phyloP scores from a whole-genome alignment of 2,329 filamentous ascomycete genomes.

The Neonectria neomacrospora region DNA sequence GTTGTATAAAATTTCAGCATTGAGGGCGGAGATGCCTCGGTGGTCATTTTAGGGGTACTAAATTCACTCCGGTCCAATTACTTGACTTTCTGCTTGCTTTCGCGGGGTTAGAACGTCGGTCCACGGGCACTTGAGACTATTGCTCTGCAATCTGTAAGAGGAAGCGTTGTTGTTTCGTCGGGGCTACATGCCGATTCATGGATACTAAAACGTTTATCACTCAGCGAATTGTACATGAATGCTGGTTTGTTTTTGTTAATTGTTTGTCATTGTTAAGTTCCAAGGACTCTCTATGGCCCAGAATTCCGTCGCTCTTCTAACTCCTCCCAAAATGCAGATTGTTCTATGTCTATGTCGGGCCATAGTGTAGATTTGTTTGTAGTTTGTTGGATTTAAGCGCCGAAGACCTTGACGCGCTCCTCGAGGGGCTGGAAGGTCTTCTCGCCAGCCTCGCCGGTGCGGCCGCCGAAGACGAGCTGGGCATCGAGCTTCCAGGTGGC shows the following conservation, averaged over 20 bases:
- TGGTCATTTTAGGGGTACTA: not conserved
- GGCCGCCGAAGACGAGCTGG: conserved; percentile 85
- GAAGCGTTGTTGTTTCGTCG: not conserved
- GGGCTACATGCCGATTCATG: not conserved
- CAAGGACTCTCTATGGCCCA: conserved; percentile 9
- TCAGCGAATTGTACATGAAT: not conserved
- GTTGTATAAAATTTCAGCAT: conserved; percentile 18
- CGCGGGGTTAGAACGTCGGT: not conserved
- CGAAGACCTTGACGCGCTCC: conserved; percentile 74
- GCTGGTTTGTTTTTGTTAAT: not conserved
- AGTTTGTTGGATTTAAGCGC: conserved; percentile 52
- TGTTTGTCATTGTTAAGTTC: conserved; percentile 16
- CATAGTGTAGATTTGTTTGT: conserved; percentile 7
- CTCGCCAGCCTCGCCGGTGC: conserved; percentile 64
- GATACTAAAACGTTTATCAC: not conserved
- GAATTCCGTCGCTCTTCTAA: conserved; percentile 18
- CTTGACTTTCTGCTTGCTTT: not conserved
- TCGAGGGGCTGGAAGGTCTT: conserved; percentile 74
- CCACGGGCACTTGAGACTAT: not conserved
- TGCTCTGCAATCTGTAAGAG: not conserved
- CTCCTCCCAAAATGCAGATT: conserved; percentile 30
- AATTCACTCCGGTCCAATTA: not conserved
- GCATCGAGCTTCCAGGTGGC: conserved; percentile 79
- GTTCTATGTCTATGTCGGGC: not conserved
- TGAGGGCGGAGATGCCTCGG: conserved; percentile 24